These are phyloP conservation scores for Cladophialophora yegresii DNA, from an alignment of 2,329 filamentous ascomycete species.

Conservation along the genomic window DNA sequence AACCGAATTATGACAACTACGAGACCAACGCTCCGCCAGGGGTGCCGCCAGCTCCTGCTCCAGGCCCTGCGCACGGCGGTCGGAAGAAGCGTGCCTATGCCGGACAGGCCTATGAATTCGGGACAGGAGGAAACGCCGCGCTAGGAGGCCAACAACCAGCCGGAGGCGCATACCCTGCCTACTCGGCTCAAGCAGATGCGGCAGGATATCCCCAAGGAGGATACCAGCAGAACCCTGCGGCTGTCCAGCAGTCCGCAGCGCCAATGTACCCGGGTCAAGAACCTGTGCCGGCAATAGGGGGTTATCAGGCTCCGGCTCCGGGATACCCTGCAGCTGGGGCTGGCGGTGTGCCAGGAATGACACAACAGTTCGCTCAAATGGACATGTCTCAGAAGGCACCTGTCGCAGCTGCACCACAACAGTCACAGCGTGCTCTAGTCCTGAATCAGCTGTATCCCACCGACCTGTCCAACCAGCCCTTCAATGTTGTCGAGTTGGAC, in stretches of 20 bases:
- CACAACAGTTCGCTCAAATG: constrained; percentile 80
- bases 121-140: constrained; percentile 77
- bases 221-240: constrained; percentile 44
- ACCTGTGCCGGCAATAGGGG: constrained; percentile 53
- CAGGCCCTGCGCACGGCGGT: constrained; percentile 39
- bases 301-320: constrained; percentile 68
- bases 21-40: constrained; percentile 43
- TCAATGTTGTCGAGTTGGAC: constrained; percentile 91
- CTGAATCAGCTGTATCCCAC: constrained; percentile 90
- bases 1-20: constrained; percentile 44
- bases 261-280: constrained; percentile 44
- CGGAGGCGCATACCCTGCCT: constrained; percentile 64
- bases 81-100: constrained; percentile 92
- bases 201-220: constrained; percentile 48
- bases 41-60: constrained; percentile 40
- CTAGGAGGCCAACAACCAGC: constrained; percentile 53
- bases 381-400: constrained; percentile 61
- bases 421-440: constrained; percentile 42
- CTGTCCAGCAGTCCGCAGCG: constrained; percentile 38
- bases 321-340: constrained; percentile 58
- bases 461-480: constrained; percentile 87
- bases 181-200: constrained; percentile 57
- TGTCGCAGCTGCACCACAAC: constrained; percentile 51
- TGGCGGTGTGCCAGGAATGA: constrained; percentile 68
- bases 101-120: constrained; percentile 91